Evolutionary conservation across 257 asterid species (phyloP), one percentile per base, ranked within the genome.

Genomic region (Lavandula angustifolia): DNA sequence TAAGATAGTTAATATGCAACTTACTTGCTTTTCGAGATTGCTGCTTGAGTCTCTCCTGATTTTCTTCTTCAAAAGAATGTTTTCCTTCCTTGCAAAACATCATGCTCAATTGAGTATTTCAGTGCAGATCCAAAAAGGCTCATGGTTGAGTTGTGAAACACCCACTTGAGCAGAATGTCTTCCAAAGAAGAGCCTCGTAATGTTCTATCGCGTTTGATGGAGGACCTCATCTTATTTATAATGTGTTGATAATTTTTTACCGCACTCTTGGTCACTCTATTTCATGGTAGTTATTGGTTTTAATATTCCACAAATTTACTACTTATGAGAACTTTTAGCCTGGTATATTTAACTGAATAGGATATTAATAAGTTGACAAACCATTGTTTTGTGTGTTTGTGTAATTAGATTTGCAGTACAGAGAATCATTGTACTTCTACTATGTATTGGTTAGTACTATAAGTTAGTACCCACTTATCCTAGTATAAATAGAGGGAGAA

Each of bases 121-220:
- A 55, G 29, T n/a, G 42, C 62, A 53, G 55, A 42, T 42, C 64
- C 71, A 41, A 49, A 2, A 42, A 14, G 16, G 43, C 11, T 37
- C 14, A 5, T 22, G 3, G 11, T 46, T 56, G 59, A 34, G 22
- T 43, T 33, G 58, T 67, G 72, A 58, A 46, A 56, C 32, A 33
- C 72, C 44, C 66, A 56, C 57, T 67, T 67, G 66, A 56, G 66
- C 73, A 56, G 59, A 53, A 68, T 49, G 53, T 16, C 50, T 47
- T 68, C 38, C 60, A 57, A 48, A 18, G 65, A 41, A 57, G 35
- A 63, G 27, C 6, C 38, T 66, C n/a, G 18, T 67, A 56, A 17
- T 48, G 49, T 33, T 18, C 13, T 54, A 11, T 44, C 41, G 34
- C 8, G 27, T 47, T 22, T 47, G 43, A 7, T 40, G 56, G 32